A percentile compares a stretch with the other conserved stretches of the same genome.
These are phyloP conservation scores for Xylaria venustula DNA, from an alignment of 495 filamentous ascomycete genomes.

Conservation along the genomic window DNA sequence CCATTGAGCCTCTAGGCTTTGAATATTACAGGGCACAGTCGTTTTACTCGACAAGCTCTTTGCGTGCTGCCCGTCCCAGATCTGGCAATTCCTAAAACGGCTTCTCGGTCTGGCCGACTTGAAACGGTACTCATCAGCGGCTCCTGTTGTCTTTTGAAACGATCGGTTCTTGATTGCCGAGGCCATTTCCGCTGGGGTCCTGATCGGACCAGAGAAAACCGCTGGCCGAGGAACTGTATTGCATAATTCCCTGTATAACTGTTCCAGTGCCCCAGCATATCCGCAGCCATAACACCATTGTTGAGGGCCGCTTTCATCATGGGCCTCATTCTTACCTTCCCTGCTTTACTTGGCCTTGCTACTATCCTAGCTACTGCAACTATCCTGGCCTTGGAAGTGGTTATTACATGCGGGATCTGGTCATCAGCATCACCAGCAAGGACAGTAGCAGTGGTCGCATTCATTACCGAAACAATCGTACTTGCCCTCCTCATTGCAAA, in stretches of 20 bases:
- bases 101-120: neutral
- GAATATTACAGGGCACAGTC: constrained; percentile 1
- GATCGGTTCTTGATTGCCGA: neutral
- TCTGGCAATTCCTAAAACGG: neutral
- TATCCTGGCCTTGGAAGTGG: constrained; percentile 36
- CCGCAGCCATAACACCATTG: neutral
- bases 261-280: neutral
- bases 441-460: constrained; percentile 35
- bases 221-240: neutral
- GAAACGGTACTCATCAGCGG: neutral
- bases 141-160: neutral
- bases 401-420: constrained; percentile 38
- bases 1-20: constrained; percentile 4
- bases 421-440: constrained; percentile 29
- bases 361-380: constrained; percentile 41
- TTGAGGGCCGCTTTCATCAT: constrained; percentile 20
- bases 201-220: neutral
- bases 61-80: neutral
- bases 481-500: constrained; percentile 30
- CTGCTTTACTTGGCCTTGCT: constrained; percentile 35
- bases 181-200: neutral
- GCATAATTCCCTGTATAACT: neutral
- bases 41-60: neutral
- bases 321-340: constrained; percentile 32
- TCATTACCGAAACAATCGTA: constrained; percentile 33